phyloP scores from a whole-genome alignment of 2,329 filamentous ascomycete species.

The Diatrype stigma region DNA sequence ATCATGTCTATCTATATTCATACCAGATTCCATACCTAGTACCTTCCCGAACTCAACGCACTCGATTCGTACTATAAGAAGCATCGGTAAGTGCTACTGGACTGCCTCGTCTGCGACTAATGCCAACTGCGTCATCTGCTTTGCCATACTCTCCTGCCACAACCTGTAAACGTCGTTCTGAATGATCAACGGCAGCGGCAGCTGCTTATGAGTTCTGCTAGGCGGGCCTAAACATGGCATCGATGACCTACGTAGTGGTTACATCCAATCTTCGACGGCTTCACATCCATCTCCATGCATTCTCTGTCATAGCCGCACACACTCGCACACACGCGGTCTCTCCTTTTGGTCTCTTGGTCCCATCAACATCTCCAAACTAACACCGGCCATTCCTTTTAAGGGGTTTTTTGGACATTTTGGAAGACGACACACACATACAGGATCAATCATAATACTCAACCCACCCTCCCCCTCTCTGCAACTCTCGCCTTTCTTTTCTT shows the following conservation, averaged over 20 bases:
- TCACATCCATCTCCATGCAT: background rate
- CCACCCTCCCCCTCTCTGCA: background rate
- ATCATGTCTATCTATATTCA: no score
- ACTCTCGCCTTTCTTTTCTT: no score
- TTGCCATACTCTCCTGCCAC: background rate
- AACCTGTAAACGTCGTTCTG: no score
- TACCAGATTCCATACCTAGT: no score
- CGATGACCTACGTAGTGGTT: background rate
- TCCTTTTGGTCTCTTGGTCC: conserved; percentile 9
- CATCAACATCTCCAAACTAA: conserved; percentile 5
- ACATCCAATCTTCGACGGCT: background rate
- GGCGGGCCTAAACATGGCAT: no score
- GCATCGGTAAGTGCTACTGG: background rate
- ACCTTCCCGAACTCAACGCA: no score
- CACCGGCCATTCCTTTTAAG: background rate
- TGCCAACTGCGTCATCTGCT: background rate
- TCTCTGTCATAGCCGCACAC: background rate
- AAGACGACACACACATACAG: background rate
- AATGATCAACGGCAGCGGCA: no score
- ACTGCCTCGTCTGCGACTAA: background rate
- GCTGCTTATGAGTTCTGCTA: no score
- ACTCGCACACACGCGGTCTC: no score
- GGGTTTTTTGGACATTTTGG: background rate
- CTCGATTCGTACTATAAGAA: background rate
- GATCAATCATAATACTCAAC: background rate